Conservation (phyloP, 305 asterid species). For the Fraxinus angustifolia region DNA sequence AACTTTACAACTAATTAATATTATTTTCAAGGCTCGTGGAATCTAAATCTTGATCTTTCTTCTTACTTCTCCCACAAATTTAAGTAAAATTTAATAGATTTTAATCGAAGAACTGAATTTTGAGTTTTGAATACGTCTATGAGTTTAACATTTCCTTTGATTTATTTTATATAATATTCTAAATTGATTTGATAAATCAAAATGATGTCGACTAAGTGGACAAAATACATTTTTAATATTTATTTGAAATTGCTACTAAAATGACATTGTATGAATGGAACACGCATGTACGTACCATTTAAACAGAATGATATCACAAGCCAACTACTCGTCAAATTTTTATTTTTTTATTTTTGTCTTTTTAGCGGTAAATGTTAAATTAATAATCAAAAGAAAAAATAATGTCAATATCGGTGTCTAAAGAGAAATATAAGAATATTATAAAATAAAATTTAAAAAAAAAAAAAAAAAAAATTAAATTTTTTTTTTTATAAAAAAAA, state of each 20-base stretch:
- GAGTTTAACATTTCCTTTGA: neutral
- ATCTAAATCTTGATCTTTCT: neutral
- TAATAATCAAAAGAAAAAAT: neutral
- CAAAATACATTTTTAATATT: no score
- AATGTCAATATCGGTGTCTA: neutral
- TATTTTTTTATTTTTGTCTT: neutral
- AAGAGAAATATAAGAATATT: neutral
- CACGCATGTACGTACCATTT: neutral
- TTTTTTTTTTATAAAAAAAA: no score
- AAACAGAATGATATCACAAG: neutral
- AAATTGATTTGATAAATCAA: neutral
- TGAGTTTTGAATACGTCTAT: neutral
- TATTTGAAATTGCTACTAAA: no score
- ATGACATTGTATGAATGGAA: neutral
- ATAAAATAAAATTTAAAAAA: no score
- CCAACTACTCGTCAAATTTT: neutral
- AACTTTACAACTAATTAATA: neutral
- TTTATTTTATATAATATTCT: no score
- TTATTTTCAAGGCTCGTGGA: neutral
- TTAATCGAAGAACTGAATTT: no score
- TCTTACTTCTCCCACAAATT: no score
- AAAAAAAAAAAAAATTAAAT: no score
- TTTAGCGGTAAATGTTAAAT: neutral
- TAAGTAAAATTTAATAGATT: neutral
- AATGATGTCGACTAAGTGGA: neutral